Evolutionary conservation across 148 eudicot species (phyloP).

Genomic region (Vaccinium vitisidaea): DNA sequence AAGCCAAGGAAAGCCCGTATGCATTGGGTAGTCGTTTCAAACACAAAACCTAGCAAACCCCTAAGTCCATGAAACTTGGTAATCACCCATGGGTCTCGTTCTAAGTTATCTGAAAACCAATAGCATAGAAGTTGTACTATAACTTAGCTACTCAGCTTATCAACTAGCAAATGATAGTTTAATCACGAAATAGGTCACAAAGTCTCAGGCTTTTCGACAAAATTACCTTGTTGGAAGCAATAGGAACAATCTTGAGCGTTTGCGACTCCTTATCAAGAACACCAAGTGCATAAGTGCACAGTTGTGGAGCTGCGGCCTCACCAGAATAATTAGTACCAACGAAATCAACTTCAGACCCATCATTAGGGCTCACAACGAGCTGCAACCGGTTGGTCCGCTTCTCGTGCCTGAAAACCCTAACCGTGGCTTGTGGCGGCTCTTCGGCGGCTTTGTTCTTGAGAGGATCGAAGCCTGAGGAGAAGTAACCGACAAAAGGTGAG

Average conservation of each 20-base stretch:
- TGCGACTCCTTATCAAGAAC: slow-evolving; percentile 55
- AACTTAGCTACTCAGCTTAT: too few relatives aligned
- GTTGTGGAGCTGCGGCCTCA: slow-evolving; percentile 58
- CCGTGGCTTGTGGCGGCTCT: slow-evolving; percentile 16
- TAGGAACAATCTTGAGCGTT: slow-evolving; percentile 56
- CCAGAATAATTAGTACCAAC: slow-evolving; percentile 55
- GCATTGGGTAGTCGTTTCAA: too few relatives aligned
- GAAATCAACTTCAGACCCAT: slow-evolving; percentile 40
- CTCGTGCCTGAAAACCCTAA: slow-evolving; percentile 35
- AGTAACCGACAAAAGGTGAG: slow-evolving; percentile 56
- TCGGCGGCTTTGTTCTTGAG: not conserved
- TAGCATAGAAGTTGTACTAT: too few relatives aligned
- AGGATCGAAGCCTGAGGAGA: slow-evolving; percentile 61
- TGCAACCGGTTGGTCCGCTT: slow-evolving; percentile 42
- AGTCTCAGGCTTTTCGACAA: not conserved
- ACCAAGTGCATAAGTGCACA: slow-evolving; percentile 60
- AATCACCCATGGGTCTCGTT: too few relatives aligned
- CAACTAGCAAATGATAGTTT: too few relatives aligned
- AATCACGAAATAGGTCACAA: too few relatives aligned
- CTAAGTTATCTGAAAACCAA: too few relatives aligned
- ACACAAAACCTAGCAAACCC: too few relatives aligned
- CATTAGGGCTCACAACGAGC: slow-evolving; percentile 46
- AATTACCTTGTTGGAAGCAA: slow-evolving; percentile 66
- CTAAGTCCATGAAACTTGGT: too few relatives aligned
- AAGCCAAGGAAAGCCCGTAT: too few relatives aligned